Percentiles rank a stretch among this genome's conserved stretches.
These are phyloP conservation scores for Grosmannia clavigera DNA, from an alignment of 2,329 filamentous ascomycete genomes.

Conservation along the genomic window DNA sequence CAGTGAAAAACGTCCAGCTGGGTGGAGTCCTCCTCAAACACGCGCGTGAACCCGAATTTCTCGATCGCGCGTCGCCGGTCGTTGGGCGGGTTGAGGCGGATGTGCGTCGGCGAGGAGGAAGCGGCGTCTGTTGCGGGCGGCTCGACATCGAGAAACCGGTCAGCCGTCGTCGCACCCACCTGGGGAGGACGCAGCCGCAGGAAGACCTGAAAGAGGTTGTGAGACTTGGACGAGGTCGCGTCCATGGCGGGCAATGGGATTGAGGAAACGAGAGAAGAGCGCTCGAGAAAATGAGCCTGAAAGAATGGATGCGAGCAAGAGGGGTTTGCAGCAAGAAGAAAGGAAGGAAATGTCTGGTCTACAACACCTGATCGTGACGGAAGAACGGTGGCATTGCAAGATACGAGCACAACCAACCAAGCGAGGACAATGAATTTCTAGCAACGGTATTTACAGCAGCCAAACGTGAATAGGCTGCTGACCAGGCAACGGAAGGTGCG, in stretches of 20 bases:
- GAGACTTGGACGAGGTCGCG: slow-evolving; percentile 17
- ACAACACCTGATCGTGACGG: neutral
- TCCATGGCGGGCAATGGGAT: slow-evolving; percentile 21
- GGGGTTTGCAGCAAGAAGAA: neutral
- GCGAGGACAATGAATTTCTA: neutral
- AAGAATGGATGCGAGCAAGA: neutral
- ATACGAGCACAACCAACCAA: neutral
- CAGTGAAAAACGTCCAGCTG: slow-evolving; percentile 82
- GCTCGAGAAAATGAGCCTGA: neutral
- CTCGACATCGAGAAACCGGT: slow-evolving; percentile 74
- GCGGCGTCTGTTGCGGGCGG: slow-evolving; percentile 23
- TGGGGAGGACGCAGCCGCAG: slow-evolving; percentile 66
- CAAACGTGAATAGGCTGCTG: neutral
- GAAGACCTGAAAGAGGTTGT: slow-evolving; percentile 78
- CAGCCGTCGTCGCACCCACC: slow-evolving; percentile 29
- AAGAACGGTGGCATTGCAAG: neutral
- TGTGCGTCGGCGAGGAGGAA: slow-evolving; percentile 45
- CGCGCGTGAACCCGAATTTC: slow-evolving; percentile 84
- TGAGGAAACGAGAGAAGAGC: neutral
- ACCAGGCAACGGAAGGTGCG: neutral
- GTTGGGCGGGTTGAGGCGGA: slow-evolving; percentile 67
- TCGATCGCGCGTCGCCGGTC: slow-evolving; percentile 84
- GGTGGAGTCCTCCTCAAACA: slow-evolving; percentile 76
- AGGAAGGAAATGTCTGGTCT: neutral
- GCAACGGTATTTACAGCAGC: neutral